Evolutionary conservation across 176 grass and related monocot species (phyloP), one percentile per base, ranked within the genome.

Genomic region (Oryza meyeriana): DNA sequence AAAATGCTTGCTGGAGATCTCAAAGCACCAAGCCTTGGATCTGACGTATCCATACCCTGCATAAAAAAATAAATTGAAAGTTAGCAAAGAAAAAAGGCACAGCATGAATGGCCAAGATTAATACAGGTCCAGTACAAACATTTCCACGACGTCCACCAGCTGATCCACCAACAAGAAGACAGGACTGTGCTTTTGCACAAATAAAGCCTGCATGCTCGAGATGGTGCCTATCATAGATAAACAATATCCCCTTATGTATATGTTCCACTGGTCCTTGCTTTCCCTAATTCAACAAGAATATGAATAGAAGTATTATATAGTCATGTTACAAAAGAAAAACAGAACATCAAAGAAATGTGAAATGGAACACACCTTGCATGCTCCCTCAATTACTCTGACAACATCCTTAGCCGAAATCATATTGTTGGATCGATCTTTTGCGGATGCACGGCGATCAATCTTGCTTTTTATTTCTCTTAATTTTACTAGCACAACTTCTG

Each of bases 231-330:
- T 99, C 97, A 88, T 94, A 93, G 66, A 99, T 96, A 78, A 99
- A 99, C 78, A 99, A 79, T 82, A 99, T 92, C 18, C 91, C 91
- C 74, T 86, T 91, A 62, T 96, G 85, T 79, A 99, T 99, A 64
- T 99, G 97, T 81, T 99, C 97, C 73, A 99, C 97, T 20, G 91
- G 97, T 70, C 97, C 97, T 99, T 95, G 97, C 22, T 95, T 99
- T 82, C 97, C 97, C 97, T 99, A 55, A 74, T 88, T 88, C 35
- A 26, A 67, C 24, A 77, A 76, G 85, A 75, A 86, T 64, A 77
- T 59, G 44, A 76, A 74, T 47, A 87, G 11, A 80, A 26, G 9
- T 39, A 74, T 31, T 61, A 20, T 9, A 79, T 39, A 66, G 42
- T 40, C 69, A 81, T 61, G 4, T 40, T 73, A 20, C n/a, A n/a